Evolutionary conservation across 345 rosid genomes (phyloP).

Genomic region (Linum usitatissimum): DNA sequence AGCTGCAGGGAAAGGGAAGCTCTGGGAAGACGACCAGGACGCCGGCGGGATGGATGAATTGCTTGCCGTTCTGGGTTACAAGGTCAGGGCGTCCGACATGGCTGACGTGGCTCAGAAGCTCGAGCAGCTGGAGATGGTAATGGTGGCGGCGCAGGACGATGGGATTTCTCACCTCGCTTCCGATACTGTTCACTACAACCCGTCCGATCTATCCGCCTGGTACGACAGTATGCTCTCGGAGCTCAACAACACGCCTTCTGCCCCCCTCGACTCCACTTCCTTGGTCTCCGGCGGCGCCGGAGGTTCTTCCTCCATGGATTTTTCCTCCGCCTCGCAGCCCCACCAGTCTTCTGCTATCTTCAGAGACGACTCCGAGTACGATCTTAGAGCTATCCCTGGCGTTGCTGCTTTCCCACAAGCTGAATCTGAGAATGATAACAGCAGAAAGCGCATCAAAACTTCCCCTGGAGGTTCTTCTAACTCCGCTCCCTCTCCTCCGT

Average conservation of each 20-base stretch:
- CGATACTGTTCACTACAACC: constrained; percentile 71
- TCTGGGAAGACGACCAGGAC: constrained; percentile 31
- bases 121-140: constrained; percentile 61
- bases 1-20: constrained; percentile 30
- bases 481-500: constrained; percentile 21
- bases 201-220: constrained; percentile 61
- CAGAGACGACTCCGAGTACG: constrained; percentile 46
- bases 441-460: constrained; percentile 31
- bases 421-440: constrained; percentile 15
- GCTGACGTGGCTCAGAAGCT: constrained; percentile 78
- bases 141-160: constrained; percentile 52
- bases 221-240: constrained; percentile 57
- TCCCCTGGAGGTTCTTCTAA: constrained; percentile 13
- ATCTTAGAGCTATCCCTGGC: constrained; percentile 72
- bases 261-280: neutral
- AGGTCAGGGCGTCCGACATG: constrained; percentile 70
- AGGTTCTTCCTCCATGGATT: constrained; percentile 38
- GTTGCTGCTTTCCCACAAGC: constrained; percentile 27
- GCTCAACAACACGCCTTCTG: constrained; percentile 26
- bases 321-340: constrained; percentile 3
- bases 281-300: constrained; percentile 3
- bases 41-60: constrained; percentile 60
- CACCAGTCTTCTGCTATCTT: constrained; percentile 3
- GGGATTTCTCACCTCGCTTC: constrained; percentile 45
- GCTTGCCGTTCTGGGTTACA: constrained; percentile 61